Evolutionary conservation across 2,329 filamentous ascomycete species (phyloP), one percentile per base, ranked within the genome.

Genomic region (Penicillium sp.): DNA sequence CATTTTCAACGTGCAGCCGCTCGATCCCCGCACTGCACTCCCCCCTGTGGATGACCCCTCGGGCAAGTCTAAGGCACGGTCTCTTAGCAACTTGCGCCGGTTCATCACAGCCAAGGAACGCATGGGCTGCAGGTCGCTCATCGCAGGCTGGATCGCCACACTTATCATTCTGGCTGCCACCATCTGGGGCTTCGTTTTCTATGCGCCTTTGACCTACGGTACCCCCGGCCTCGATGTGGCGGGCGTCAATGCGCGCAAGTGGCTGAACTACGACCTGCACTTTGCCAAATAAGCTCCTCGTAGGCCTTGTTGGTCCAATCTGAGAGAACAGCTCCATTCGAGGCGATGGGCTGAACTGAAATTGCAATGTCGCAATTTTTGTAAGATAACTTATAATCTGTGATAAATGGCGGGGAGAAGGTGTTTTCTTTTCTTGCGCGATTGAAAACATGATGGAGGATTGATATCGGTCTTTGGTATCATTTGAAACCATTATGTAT

Each of bases 221-320:
- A 92, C 90, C 72, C 94, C 94, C 5, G 93, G 93, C 34, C 82
- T 99, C 68, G 85, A 81, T 54, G 88, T 96, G 18, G 85, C 87
- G 13, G 81, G 91, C 72, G 89, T 99, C 31, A 77, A 89, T 61
- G 83, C 87, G 61, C 87, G 94, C 74, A 97, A 97, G 81, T 97
- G 93, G 93, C 82, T 99, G 63, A 89, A 90, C 62, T 99, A 97
- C 73, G 94, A 99, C 74, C 82, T 99, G 72, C 94, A 99, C 79
- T 99, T 99, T 80, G 94, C 94, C 57, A 99, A 99, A 85, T 99
- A 89, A 79, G 59, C 35, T 32, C 47, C 2, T 39, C 16, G 13
- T 22, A 20, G 20, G 26, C 26, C 22, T 39, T 5, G 9, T 34
- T 34, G 40, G 24, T 13, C 20, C 14, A 35, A 26, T 14, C 20